These are phyloP conservation scores for Neofusicoccum umdonicola DNA, from an alignment of 2,329 filamentous ascomycete genomes.

Conservation along the genomic window DNA sequence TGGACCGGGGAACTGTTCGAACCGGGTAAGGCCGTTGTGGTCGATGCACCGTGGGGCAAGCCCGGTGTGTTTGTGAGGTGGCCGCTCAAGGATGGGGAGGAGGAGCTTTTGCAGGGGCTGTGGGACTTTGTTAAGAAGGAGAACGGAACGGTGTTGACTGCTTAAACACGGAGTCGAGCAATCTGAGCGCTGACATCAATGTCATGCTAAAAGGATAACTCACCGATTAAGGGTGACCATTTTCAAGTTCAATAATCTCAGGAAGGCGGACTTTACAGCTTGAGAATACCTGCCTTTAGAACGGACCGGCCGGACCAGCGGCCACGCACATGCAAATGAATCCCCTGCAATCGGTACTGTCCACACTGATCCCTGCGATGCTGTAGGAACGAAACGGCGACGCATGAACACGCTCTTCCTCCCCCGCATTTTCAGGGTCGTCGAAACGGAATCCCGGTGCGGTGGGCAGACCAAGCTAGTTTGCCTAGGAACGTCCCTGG, in stretches of 20 bases:
- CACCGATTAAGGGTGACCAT: no score
- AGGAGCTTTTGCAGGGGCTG: constrained; percentile 24
- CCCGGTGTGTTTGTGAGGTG: constrained; percentile 27
- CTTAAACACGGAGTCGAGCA: not conserved
- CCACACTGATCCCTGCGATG: not conserved
- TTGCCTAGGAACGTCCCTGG: not conserved
- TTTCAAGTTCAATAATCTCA: no score
- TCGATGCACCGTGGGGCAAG: constrained; percentile 28
- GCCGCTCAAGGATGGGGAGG: constrained; percentile 23
- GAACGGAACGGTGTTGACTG: constrained; percentile 20
- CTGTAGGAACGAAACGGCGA: not conserved
- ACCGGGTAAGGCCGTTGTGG: constrained; percentile 24
- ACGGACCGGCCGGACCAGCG: not conserved
- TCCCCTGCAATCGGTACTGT: not conserved
- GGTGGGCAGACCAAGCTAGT: not conserved
- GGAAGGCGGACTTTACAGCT: not conserved
- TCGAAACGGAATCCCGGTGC: not conserved
- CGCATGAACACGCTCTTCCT: not conserved
- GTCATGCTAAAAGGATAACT: no score
- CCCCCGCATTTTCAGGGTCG: not conserved
- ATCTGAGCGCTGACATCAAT: not conserved
- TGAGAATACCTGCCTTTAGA: not conserved
- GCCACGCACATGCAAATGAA: not conserved
- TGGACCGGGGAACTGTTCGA: constrained; percentile 25
- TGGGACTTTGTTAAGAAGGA: constrained; percentile 28